These are phyloP conservation scores for Fusarium sp. DNA, from an alignment of 2,329 filamentous ascomycete species.

Conservation along the genomic window DNA sequence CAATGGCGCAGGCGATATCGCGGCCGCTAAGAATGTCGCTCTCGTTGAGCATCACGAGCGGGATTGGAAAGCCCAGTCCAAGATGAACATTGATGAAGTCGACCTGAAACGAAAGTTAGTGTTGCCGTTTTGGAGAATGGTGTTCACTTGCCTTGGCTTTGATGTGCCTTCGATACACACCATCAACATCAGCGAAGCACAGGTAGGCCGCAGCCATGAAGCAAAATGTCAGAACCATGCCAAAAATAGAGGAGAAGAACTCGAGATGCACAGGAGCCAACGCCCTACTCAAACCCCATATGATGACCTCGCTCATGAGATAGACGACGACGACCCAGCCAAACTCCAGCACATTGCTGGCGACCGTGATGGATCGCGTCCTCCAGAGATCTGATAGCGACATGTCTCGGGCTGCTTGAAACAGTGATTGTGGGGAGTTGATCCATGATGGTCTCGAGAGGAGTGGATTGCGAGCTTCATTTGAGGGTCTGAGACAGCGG, in stretches of 20 bases:
- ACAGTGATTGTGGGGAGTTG: conserved; percentile 19
- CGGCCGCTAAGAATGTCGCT: conserved; percentile 43
- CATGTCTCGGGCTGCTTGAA: conserved; percentile 40
- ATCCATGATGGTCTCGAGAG: conserved; percentile 16
- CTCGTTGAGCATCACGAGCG: conserved; percentile 56
- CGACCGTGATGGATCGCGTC: conserved; percentile 7
- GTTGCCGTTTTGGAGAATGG: too few relatives aligned
- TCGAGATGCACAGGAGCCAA: conserved; percentile 47
- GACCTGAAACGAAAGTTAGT: conserved; percentile 46
- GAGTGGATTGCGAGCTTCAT: conserved; percentile 24
- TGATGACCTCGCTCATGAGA: conserved; percentile 54
- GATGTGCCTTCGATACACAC: conserved; percentile 43
- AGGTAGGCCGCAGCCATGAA: conserved; percentile 43
- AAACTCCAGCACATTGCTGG: conserved; percentile 31
- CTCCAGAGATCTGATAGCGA: conserved; percentile 30
- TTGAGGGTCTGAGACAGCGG: conserved; percentile 44
- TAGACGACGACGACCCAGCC: conserved; percentile 49
- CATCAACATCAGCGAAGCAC: conserved; percentile 30
- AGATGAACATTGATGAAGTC: conserved; percentile 61
- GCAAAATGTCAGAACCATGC: conserved; percentile 54
- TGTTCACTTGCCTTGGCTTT: conserved; percentile 44
- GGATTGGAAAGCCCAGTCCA: conserved; percentile 60
- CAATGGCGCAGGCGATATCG: conserved; percentile 53
- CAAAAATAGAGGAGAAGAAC: conserved; percentile 58
- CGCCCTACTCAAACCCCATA: conserved; percentile 52